Conservation (phyloP, 73 alveolate genomes). For the Halteria grandinella region DNA sequence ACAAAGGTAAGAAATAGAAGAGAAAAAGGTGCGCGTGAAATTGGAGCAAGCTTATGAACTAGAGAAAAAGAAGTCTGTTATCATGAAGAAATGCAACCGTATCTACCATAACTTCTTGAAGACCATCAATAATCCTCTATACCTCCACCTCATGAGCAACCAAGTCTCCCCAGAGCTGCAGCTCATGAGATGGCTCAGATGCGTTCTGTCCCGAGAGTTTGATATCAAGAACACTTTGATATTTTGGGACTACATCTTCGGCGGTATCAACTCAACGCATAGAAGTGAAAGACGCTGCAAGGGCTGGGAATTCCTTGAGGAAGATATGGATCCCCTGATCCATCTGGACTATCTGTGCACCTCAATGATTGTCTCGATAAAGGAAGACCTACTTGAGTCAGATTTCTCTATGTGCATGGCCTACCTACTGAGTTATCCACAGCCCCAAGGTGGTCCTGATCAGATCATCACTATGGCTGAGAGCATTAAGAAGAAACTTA, state of each 20-base stretch:
- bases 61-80: constrained; percentile 61
- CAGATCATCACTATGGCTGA: too few relatives aligned
- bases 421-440: constrained; percentile 21
- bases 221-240: constrained; percentile 50
- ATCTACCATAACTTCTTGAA: constrained; percentile 67
- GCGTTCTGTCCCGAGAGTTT: constrained; percentile 75
- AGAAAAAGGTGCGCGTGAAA: constrained; percentile 58
- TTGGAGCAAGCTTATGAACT: constrained; percentile 57
- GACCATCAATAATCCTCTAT: constrained; percentile 52
- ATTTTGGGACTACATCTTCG: constrained; percentile 74
- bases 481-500: too few relatives aligned
- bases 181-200: constrained; percentile 76
- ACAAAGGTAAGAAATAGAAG: constrained; percentile 52
- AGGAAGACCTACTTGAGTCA: constrained; percentile 28
- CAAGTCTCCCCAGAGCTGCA: constrained; percentile 73
- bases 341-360: constrained; percentile 68
- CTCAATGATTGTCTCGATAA: constrained; percentile 64
- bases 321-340: constrained; percentile 62
- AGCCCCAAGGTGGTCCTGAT: constrained; percentile 37
- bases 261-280: constrained; percentile 49
- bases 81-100: constrained; percentile 70
- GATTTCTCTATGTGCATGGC: constrained; percentile 47
- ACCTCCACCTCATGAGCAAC: constrained; percentile 57
- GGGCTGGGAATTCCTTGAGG: constrained; percentile 34
- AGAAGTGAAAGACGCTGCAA: constrained; percentile 33